Base-by-base conservation (phyloP, 129 eudicot species). In the Helianthus tuberosus region DNA sequence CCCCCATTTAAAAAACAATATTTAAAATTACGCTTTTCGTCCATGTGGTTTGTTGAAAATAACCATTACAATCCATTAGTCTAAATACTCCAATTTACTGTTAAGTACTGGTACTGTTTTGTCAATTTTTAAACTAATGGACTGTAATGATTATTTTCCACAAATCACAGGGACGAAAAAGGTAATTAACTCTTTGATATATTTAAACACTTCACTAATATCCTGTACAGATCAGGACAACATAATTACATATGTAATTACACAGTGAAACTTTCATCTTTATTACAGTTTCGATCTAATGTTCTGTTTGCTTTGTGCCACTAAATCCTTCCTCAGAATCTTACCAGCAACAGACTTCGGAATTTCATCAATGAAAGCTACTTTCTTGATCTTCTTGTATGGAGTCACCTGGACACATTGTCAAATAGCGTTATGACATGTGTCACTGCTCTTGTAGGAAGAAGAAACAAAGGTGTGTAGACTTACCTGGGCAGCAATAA, bases 281-380 rank as follows among this genome's bases (percentile, higher is more conserved):
- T 53, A 14, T 75, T 73, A 86, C 77, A 82, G 65, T 80, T 84
- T 91, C 77, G 97, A 84, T 41, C 14, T 61, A 49, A 76, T 66
- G 7, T 69, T 80, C 61, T 69, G 79, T 66, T 73, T 80, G 69
- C 84, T 84, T 68, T 63, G 85, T 47, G 81, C 77, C 52, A 77
- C 72, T 76, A 91, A 80, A 75, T 88, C 86, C 74, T 89, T 86
- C 53, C 95, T 55, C 82, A 91, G 71, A 64, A 88, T 86, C 78
- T 91, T 86, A 58, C 94, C 94, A n/a, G 96, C 94, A 63, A 88
- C 82, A 39, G 97, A 91, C 64, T 87, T 88, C 55, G 94, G 97
- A 72, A 91, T 88, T 69, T 81, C 83, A 46, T 75, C 72, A 75
- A 88, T 84, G 88, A 91, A 91, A 68, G 71, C 83, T 52, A 86